Base-by-base conservation (phyloP, 495 filamentous ascomycete genomes). In the Neurospora sp. region DNA sequence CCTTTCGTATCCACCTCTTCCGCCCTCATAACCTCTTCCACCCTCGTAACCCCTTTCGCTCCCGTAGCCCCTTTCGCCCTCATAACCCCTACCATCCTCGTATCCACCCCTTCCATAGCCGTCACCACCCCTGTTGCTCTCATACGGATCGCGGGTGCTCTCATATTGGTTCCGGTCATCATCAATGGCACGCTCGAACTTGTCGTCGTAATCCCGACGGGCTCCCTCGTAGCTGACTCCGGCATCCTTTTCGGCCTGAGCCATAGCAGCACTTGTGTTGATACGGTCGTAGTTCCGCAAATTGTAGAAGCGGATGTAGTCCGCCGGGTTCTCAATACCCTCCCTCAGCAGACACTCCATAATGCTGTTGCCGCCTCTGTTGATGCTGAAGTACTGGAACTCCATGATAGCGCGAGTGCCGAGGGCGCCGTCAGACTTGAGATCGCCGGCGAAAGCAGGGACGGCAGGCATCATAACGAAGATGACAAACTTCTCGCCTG, bases 241-340 rank as follows among this genome's bases (percentile, higher is more conserved):
- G 68, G 89, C 89, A 41, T 85, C 80, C 35, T 86, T 80, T 78
- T 96, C 91, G 1, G 86, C 90, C 12, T 85, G 79, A n/a, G 82
- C 75, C 87, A 96, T 88, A 10, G 89, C 81, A 3, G 81, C 82
- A 41, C 89, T 90, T 20, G 84, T 85, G 81, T 97, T 97, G 81
- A 98, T 92, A 14, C 94, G 90, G 78, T 98, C 95, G 79, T 96
- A 97, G 79, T 90, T 97, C 53, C 95, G 89, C 16, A 98, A 86
- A 81, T 98, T 98, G 84, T 97, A 98, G 84, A 97, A 98, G 38
- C 92, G 88, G 76, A 98, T 96, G 81, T 97, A 97, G 16, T 92
- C 85, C 78, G 89, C 88, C 42, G 82, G 83, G 59, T 87, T 82
- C 72, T 94, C 86, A 70, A 92, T 87, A 0, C 94, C 94, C 44